Base-by-base conservation (phyloP, 768 basidiomycete species). In the Hortiboletus flavorubellus region DNA sequence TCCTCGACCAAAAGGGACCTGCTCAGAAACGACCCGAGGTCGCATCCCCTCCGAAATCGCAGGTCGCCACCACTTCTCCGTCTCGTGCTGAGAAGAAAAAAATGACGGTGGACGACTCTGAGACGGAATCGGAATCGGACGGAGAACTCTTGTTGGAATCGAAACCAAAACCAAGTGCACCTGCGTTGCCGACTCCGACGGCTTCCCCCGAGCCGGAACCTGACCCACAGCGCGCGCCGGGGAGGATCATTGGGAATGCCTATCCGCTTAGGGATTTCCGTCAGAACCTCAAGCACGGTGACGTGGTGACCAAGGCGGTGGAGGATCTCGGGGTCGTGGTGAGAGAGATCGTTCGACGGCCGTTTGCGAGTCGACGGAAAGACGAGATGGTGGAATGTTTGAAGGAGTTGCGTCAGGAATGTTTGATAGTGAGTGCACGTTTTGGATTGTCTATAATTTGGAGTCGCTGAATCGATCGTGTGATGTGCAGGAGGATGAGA, bases 301-400 rank as follows among this genome's bases (percentile, higher is more conserved):
- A 93, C 68, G 73, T 93, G 18, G 90, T 94, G 38, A 83, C 80
- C 14, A 93, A 95, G 71, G 92, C 91, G 0, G 87, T 93, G 8
- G 85, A 88, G 61, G 93, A 94, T 68, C 70, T 95, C 45, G 83
- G 78, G 12, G 77, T 69, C 15, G 86, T 93, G 10, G 81, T 94
- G 43, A 75, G 76, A 54, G 87, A 92, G 66, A 80, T 93, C 41
- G 77, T 89, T 10, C 68, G 80, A 59, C 76, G 77, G 29, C 89
- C 89, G 37, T 96, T 95, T 72, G 80, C 89, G 39, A 73, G 71
- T 37, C 78, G 83, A 61, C 79, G 92, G 56, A 78, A 78, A 37
- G 75, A 76, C 15, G 88, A 93, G 69, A 79, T 94, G 74, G 45
- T 91, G 29, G 82, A 87, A 39, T 93, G 91, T 68, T 74, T 96